Conservation (phyloP, 148 eudicot genomes). For the Camellia granthamiana region DNA sequence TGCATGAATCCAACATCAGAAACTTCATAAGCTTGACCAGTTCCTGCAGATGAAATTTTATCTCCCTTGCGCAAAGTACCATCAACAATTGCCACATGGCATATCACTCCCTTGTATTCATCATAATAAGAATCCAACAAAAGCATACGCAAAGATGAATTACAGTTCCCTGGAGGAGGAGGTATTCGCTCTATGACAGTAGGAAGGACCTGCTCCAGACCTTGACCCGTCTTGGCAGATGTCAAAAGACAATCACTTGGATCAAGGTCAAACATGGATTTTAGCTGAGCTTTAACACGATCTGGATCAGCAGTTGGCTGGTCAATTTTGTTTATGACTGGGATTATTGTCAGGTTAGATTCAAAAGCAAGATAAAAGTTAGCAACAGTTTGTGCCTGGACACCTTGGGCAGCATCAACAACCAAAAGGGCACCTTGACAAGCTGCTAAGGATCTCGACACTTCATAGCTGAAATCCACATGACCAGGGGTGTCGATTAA, state of each 20-base stretch:
- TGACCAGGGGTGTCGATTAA: slow-evolving; percentile 96
- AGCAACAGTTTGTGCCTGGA: slow-evolving; percentile 99
- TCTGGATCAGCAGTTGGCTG: slow-evolving; percentile 99
- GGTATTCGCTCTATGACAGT: slow-evolving; percentile 91
- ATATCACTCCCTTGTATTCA: slow-evolving; percentile 95
- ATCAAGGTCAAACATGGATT: slow-evolving; percentile 92
- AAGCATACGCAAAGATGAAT: slow-evolving; percentile 76
- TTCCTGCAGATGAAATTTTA: slow-evolving; percentile 81
- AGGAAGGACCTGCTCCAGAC: slow-evolving; percentile 89
- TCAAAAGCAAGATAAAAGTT: slow-evolving; percentile 97
- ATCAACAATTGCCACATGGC: slow-evolving; percentile 95
- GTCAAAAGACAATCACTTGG: slow-evolving; percentile 78
- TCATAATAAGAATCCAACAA: slow-evolving; percentile 95
- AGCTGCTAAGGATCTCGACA: slow-evolving; percentile 97
- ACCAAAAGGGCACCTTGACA: slow-evolving; percentile 97
- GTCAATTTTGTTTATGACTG: slow-evolving; percentile 95
- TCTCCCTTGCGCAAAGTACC: slow-evolving; percentile 84
- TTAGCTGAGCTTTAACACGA: slow-evolving; percentile 80
- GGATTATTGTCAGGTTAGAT: slow-evolving; percentile 73
- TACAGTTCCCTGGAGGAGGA: slow-evolving; percentile 71
- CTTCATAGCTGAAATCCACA: slow-evolving; percentile 98
- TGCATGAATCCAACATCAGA: slow-evolving; percentile 95
- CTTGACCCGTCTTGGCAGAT: slow-evolving; percentile 94
- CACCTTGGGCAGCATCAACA: slow-evolving; percentile 99
- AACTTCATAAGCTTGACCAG: slow-evolving; percentile 82